Conservation (phyloP, 2,329 filamentous ascomycete species). For the Pyrenophora tritici-repentis region DNA sequence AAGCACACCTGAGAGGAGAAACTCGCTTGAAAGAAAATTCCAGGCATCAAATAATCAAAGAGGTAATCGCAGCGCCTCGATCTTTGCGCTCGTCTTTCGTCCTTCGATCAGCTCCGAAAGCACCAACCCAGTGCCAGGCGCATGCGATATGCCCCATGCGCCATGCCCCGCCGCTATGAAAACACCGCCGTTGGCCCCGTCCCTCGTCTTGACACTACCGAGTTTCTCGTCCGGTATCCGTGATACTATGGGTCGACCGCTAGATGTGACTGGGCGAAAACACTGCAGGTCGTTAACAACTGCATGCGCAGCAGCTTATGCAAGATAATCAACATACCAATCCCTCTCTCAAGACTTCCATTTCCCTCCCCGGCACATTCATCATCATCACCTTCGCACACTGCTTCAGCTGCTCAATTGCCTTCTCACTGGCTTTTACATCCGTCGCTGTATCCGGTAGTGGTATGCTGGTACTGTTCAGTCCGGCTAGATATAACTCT, state of each 20-base stretch:
- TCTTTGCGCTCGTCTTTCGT: slow-evolving; percentile 61
- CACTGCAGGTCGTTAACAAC: slow-evolving; percentile 52
- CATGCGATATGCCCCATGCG: slow-evolving; percentile 67
- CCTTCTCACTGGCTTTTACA: slow-evolving; percentile 52
- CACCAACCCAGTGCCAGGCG: slow-evolving; percentile 70
- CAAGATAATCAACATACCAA: slow-evolving; percentile 48
- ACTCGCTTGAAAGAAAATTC: too few relatives aligned
- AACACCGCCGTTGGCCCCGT: slow-evolving; percentile 62
- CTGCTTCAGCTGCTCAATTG: slow-evolving; percentile 57
- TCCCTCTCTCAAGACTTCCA: slow-evolving; percentile 67
- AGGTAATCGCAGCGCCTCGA: slow-evolving; percentile 59
- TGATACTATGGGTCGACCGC: slow-evolving; percentile 67
- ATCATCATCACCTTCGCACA: slow-evolving; percentile 58
- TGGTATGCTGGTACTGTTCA: slow-evolving; percentile 66
- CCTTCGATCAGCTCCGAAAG: slow-evolving; percentile 72
- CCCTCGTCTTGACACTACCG: slow-evolving; percentile 55
- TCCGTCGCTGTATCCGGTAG: slow-evolving; percentile 64
- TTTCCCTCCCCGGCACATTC: slow-evolving; percentile 52
- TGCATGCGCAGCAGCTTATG: too few relatives aligned
- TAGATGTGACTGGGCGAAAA: slow-evolving; percentile 71
- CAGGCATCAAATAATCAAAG: too few relatives aligned
- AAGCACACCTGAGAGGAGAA: too few relatives aligned
- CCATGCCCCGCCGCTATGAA: slow-evolving; percentile 75
- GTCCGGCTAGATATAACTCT: slow-evolving; percentile 73
- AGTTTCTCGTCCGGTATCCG: slow-evolving; percentile 62